Base-by-base conservation (phyloP, 306 rosid species). In the Vigna angularis region DNA sequence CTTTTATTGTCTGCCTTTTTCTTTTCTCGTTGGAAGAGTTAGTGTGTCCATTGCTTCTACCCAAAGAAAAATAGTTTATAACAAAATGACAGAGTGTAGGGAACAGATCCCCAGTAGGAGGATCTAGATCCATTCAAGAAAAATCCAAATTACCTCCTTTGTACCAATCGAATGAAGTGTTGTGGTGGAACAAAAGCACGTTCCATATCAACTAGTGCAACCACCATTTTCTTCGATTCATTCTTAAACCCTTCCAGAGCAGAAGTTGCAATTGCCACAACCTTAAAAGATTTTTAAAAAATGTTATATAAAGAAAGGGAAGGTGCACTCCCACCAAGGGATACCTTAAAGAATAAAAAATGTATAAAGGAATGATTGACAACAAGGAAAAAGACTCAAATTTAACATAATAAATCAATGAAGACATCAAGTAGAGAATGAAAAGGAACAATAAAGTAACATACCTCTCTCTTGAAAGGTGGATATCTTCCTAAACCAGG, bases 121-220 rank as follows among this genome's bases (percentile, higher is more conserved):
- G 38, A 55, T 52, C 76, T 30, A n/a, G 20, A 20, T 61, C 51
- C 17, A 11, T n/a, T 61, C 44, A 50, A 62, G 79, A 13, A 59
- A n/a, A 32, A 15, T 53, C 7, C 5, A 51, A 48, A 72, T 61
- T 89, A 95, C 99, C 99, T 95, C 79, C 98, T 89, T 66, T 95
- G 98, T 74, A 95, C 96, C 84, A 95, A 85, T 51, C 99, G 97
- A 84, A 95, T 95, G 82, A 95, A 95, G 73, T 95, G 99, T 57
- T 95, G 98, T 2, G 99, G 99, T 55, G 98, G 98, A 81, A 95
- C 99, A 91, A 95, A 95, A 83, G 98, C 96, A 73, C 99, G 93
- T 84, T 95, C 99, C 99, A 95, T 95, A 83, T 95, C 99, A 79
- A 95, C 99, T 48, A 95, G 85, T 18, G 98, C 98, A 80, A 95